Evolutionary conservation across 768 basidiomycete species (phyloP).

Genomic region (Gautieria morchelliformis): DNA sequence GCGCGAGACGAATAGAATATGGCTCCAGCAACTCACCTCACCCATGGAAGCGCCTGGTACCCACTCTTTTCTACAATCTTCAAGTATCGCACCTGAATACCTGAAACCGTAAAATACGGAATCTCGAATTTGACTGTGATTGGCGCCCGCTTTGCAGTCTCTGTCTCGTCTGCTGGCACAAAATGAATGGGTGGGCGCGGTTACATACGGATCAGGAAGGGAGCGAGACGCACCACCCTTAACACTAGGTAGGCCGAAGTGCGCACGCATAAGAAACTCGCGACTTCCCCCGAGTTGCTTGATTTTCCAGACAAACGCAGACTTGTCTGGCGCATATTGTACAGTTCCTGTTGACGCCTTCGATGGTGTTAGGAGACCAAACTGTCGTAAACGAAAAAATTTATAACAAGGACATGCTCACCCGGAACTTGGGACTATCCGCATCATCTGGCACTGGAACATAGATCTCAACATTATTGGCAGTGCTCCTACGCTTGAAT

Average conservation of each 20-base stretch:
- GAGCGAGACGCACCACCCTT: conserved; percentile 58
- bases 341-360: conserved; percentile 93
- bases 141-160: conserved; percentile 82
- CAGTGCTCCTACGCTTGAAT: conserved; percentile 93
- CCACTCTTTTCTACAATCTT: conserved; percentile 99
- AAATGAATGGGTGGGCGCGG: neutral
- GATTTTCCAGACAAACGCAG: conserved; percentile 98
- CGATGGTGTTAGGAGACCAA: neutral
- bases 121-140: conserved; percentile 98
- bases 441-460: conserved; percentile 99
- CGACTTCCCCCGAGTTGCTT: conserved; percentile 93
- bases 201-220: neutral
- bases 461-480: conserved; percentile 97
- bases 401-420: conserved; percentile 27
- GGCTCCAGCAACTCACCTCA: conserved; percentile 31
- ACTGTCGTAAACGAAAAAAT: neutral
- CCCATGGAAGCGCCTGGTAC: conserved; percentile 95
- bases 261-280: conserved; percentile 97
- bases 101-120: conserved; percentile 96
- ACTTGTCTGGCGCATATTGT: conserved; percentile 96
- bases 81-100: conserved; percentile 94
- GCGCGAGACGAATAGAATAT: neutral
- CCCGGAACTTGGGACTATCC: conserved; percentile 94
- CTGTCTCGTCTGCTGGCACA: conserved; percentile 39
- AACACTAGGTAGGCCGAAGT: conserved; percentile 93